These are phyloP conservation scores for Periglandula ipomoeae DNA, from an alignment of 2,329 filamentous ascomycete species.

Conservation along the genomic window DNA sequence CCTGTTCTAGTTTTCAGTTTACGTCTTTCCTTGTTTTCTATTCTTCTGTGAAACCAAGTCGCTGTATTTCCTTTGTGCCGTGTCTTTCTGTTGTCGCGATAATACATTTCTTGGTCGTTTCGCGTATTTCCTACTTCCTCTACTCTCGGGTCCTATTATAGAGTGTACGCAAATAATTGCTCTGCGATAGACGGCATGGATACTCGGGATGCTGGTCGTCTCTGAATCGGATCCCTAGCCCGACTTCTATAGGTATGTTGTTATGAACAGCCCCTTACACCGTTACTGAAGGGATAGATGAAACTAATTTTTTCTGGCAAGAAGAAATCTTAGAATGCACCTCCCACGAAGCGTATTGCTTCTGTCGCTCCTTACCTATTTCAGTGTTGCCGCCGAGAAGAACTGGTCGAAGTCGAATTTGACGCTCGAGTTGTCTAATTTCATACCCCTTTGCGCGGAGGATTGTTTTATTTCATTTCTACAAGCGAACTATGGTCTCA, in stretches of 20 bases:
- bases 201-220: slow-evolving; percentile 8
- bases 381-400: slow-evolving; percentile 18
- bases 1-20: background rate
- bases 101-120: background rate
- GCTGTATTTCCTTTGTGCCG: background rate
- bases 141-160: background rate
- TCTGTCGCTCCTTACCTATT: slow-evolving; percentile 22
- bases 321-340: slow-evolving; percentile 27
- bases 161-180: background rate
- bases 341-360: slow-evolving; percentile 8
- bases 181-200: background rate
- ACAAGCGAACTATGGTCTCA: slow-evolving; percentile 43
- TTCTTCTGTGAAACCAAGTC: background rate
- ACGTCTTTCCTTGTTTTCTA: background rate
- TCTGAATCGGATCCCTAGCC: slow-evolving; percentile 8
- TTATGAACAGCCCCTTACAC: background rate
- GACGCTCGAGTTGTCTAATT: slow-evolving; percentile 28
- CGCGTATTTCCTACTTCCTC: background rate
- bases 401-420: slow-evolving; percentile 16
- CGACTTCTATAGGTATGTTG: slow-evolving; percentile 11
- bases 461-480: slow-evolving; percentile 56
- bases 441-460: slow-evolving; percentile 50
- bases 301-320: background rate
- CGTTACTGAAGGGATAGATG: background rate
- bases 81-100: background rate